Percentiles rank a stretch among this genome's conserved stretches.
These are phyloP conservation scores for Zasmidium citrigriseum DNA, from an alignment of 2,329 filamentous ascomycete genomes.

Conservation along the genomic window DNA sequence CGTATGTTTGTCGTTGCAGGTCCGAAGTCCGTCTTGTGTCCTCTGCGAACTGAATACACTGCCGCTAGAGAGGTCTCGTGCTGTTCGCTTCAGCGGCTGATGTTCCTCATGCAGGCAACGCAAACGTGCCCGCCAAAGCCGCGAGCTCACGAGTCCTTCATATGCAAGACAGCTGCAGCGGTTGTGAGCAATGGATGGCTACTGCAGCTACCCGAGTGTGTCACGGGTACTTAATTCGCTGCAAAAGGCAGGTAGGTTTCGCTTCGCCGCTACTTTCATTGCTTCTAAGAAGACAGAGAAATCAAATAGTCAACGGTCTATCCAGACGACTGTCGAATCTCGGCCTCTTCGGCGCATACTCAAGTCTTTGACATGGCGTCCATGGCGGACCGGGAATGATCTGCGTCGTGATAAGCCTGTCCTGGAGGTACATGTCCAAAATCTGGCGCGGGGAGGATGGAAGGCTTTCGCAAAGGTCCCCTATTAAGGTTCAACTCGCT, in stretches of 20 bases:
- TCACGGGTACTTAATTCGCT: background rate
- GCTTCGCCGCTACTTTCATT: background rate
- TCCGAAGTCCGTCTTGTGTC: background rate
- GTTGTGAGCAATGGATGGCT: background rate
- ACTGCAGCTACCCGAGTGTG: background rate
- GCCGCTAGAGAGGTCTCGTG: background rate
- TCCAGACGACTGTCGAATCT: background rate
- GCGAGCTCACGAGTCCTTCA: background rate
- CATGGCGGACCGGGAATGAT: background rate
- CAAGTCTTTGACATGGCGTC: background rate
- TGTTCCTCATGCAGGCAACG: background rate
- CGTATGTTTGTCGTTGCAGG: background rate
- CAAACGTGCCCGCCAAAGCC: background rate
- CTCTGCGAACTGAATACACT: background rate
- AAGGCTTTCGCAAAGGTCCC: background rate
- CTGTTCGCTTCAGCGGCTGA: background rate
- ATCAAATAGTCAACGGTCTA: background rate
- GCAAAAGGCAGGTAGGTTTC: background rate
- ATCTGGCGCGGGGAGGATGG: background rate
- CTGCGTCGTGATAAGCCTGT: background rate
- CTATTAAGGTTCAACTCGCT: background rate
- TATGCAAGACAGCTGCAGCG: background rate
- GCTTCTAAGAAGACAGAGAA: background rate
- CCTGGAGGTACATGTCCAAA: background rate
- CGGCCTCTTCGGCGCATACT: background rate